Base-by-base conservation (phyloP, 1,284 basidiomycete species). In the Melampsora abietis-canadensis region DNA sequence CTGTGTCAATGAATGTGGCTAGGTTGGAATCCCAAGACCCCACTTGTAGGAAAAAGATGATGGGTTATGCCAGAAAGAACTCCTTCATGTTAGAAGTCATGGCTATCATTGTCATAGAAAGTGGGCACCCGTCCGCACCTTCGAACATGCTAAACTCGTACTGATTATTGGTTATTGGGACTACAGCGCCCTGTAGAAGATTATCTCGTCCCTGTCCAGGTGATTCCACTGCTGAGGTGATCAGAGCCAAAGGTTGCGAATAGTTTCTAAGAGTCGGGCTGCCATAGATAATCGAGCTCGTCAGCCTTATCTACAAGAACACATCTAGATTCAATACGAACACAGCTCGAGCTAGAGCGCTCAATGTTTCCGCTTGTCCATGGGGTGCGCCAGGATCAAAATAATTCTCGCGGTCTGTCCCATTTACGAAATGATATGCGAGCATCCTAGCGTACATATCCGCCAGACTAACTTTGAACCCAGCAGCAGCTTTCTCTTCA, bases 111-210 rank as follows among this genome's bases (percentile, higher is more conserved):
- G 17, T 3, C 12, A 19, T 14, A 51, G 48, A 34, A 34, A 34
- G 8, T 40, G 37, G 12, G 37, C 10, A 40, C 37, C n/a, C n/a
- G n/a, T n/a, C n/a, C n/a, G 10, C 37, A 40, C 37, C 37, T 47
- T 68, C 67, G 37, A 60, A 68, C 17, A 68, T 61, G 21, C 44
- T 60, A 12, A 68, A 60, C 46, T 68, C 67, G 57, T 68, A 68
- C 12, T 68, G 67, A 31, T 68, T 68, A 37, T 68, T 68, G 31
- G 54, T 60, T n/a, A 68, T 19, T 44, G 67, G 67, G 24, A 68
- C 46, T 21, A 40, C 54, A 44, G 48, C 34, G 4, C 54, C 54
- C 21, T 37, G 27, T 40, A n/a, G 57, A 19, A 68, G 27, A 14
- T 24, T 60, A 34, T 30, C 31, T 44, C 19, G 15, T 27, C 54